Conservation (phyloP, 108 stramenopile species). For the Cyclotella cryptica region DNA sequence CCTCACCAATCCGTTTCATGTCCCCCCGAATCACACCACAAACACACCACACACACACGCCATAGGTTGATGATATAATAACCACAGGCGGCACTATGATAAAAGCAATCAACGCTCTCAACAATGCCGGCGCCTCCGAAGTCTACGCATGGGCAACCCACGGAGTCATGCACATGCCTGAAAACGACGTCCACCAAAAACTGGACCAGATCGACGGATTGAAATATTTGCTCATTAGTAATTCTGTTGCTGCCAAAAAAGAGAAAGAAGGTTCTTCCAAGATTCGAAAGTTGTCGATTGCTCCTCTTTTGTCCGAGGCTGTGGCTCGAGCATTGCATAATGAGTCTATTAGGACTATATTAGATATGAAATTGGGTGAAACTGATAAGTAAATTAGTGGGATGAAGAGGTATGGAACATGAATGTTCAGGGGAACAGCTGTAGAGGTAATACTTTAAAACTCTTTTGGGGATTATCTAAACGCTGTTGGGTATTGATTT, state of each 20-base stretch:
- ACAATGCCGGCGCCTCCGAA: conserved; percentile 69
- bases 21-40: too few relatives aligned
- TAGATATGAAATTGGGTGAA: conserved; percentile 58
- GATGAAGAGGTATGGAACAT: too few relatives aligned
- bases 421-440: too few relatives aligned
- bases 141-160: conserved; percentile 92
- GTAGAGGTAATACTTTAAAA: too few relatives aligned
- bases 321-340: conserved; percentile 83
- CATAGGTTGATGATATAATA: conserved; percentile 87
- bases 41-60: too few relatives aligned
- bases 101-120: conserved; percentile 61
- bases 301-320: conserved; percentile 89
- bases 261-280: conserved; percentile 62
- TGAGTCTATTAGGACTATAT: conserved; percentile 77
- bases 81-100: conserved; percentile 82
- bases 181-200: conserved; percentile 61
- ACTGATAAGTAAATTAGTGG: conserved; percentile 25
- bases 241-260: conserved; percentile 68
- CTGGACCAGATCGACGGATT: conserved; percentile 65
- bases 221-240: conserved; percentile 85
- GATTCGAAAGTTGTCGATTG: conserved; percentile 84
- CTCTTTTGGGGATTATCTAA: too few relatives aligned
- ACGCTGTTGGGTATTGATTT: too few relatives aligned
- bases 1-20: background rate
- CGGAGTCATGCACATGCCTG: conserved; percentile 78